Base-by-base conservation (phyloP, 495 filamentous ascomycete genomes). In the Tuber brumale region DNA sequence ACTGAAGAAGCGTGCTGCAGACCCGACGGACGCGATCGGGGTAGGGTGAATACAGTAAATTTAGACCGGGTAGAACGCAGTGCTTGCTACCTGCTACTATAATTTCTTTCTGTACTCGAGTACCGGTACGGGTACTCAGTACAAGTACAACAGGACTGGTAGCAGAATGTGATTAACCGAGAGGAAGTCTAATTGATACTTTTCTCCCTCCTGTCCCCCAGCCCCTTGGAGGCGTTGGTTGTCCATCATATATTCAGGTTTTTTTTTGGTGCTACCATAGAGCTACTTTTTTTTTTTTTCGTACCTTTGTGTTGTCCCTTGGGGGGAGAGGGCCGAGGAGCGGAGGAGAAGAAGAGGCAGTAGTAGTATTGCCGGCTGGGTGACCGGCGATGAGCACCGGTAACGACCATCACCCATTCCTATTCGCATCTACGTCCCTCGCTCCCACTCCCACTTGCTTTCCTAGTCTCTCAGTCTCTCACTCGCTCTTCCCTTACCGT, bases 21-120 rank as follows among this genome's bases (percentile, higher is more conserved):
- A 31, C 6, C 71, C 18, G 42, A 46, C n/a, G 41, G 70, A 18
- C 37, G 42, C 44, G 69, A 72, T 51, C 37, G 21, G 43, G 39
- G 37, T 51, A 61, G 46, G 31, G 37, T 35, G 57, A 35, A 48
- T 71, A 35, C 37, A 66, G 35, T 76, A n/a, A n/a, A n/a, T n/a
- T n/a, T n/a, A 37, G 57, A 57, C 12, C 71, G 45, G 66, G n/a
- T 41, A 69, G 71, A 51, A 70, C 57, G 23, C 70, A 76, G 42
- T 46, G 37, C 74, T 51, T 71, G 27, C 39, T 35, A 42, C 74
- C 43, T 71, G 27, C 39, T 35, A 42, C 37, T 39, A 44, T n/a
- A 43, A 69, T 27, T 66, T 66, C 4, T 19, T 66, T 27, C 14
- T 66, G 12, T 66, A 35, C 27, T 1, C n/a, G n/a, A n/a, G n/a